A percentile compares a stretch with the other conserved stretches of the same genome.
Conservation (phyloP, 306 rosid genomes). For the Corylus americana region DNA sequence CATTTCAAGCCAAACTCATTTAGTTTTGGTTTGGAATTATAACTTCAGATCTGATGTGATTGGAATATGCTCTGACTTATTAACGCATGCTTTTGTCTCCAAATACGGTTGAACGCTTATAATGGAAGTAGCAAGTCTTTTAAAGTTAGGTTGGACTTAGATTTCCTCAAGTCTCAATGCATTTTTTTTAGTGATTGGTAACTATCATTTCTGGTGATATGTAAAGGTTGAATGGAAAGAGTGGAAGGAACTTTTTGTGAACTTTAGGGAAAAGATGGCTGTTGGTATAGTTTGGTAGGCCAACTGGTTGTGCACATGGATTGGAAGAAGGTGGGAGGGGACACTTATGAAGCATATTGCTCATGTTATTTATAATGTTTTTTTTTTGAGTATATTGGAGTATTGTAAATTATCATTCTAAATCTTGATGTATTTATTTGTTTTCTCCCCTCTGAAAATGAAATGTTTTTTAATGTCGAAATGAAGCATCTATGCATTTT, state of each 20-base stretch:
- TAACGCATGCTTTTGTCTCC: background rate
- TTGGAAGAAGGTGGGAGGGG: background rate
- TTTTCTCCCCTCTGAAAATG: background rate
- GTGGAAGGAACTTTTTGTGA: background rate
- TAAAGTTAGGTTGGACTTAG: background rate
- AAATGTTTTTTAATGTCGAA: background rate
- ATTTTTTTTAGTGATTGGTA: background rate
- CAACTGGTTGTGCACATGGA: background rate
- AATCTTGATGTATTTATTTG: background rate
- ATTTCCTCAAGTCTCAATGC: background rate
- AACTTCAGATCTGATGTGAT: background rate
- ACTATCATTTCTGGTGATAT: background rate
- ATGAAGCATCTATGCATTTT: background rate
- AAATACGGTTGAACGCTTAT: background rate
- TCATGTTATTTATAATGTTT: background rate
- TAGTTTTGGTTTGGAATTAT: background rate
- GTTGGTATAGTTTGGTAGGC: background rate
- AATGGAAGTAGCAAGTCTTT: background rate
- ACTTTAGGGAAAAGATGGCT: background rate
- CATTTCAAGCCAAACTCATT: background rate
- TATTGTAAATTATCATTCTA: background rate
- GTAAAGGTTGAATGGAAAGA: background rate
- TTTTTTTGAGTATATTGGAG: background rate
- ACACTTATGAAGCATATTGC: too few species aligned
- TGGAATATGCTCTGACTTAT: background rate